Percentiles rank a stretch among this genome's conserved stretches.
Conservation (phyloP, 306 rosid genomes). For the Luffa acutangula region DNA sequence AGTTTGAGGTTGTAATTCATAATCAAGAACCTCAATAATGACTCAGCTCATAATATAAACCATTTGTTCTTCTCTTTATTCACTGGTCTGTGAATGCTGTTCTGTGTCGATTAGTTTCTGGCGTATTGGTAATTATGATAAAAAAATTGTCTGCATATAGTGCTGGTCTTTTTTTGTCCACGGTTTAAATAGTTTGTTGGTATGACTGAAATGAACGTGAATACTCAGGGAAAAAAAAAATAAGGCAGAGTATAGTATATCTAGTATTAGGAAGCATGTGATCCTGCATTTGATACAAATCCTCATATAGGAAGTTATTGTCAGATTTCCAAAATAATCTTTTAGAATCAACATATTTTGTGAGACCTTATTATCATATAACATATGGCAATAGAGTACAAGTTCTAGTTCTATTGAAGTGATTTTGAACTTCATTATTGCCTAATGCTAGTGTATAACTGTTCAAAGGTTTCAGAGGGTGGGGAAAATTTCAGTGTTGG, state of each 20-base stretch:
- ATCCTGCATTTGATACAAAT: background rate
- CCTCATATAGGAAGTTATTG: background rate
- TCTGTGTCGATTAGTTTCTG: background rate
- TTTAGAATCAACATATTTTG: background rate
- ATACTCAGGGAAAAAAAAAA: background rate
- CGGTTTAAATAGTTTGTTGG: background rate
- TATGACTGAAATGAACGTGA: background rate
- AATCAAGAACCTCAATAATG: background rate
- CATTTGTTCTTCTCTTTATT: background rate
- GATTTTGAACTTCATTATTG: background rate
- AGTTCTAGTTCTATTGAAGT: background rate
- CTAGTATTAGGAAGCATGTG: background rate
- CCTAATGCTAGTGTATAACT: background rate
- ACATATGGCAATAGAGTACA: background rate
- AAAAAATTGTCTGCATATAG: too few species aligned
- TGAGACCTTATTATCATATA: background rate
- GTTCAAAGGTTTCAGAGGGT: conserved; percentile 70
- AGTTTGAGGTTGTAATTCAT: background rate
- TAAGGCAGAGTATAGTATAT: background rate
- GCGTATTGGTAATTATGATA: too few species aligned
- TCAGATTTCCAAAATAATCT: background rate
- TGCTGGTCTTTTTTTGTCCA: background rate
- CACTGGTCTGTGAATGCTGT: background rate
- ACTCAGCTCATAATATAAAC: background rate
- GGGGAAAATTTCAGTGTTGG: conserved; percentile 96